These are phyloP conservation scores for Tylopilus intermedius DNA, from an alignment of 768 basidiomycete species.

Conservation along the genomic window DNA sequence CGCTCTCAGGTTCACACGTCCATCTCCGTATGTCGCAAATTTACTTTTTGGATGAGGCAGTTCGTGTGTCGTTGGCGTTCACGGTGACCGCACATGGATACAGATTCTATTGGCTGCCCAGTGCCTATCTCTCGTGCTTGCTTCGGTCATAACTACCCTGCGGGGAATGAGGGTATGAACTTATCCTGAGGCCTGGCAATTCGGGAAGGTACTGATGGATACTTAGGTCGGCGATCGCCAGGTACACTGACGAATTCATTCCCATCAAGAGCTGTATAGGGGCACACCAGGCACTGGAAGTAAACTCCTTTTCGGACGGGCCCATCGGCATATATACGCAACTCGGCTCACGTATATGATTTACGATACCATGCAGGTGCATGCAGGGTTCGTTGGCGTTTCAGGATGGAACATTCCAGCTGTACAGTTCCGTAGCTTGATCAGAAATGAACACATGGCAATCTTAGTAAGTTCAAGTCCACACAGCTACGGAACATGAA, in stretches of 20 bases:
- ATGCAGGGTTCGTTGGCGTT: conserved; percentile 12
- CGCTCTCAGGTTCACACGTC: not conserved
- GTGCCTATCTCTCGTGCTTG: not conserved
- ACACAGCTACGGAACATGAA: not conserved
- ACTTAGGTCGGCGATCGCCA: not conserved
- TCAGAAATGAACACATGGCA: not conserved
- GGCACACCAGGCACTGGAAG: not conserved
- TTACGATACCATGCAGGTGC: not conserved
- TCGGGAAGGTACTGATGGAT: not conserved
- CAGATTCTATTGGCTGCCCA: not conserved
- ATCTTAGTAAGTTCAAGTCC: not conserved
- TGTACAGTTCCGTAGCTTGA: not conserved
- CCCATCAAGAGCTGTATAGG: not conserved
- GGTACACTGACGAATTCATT: not conserved
- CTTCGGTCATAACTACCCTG: not conserved
- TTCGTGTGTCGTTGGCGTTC: not conserved
- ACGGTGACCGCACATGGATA: conserved; percentile 2
- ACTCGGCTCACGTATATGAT: not conserved
- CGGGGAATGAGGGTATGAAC: conserved; percentile 2
- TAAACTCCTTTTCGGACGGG: not conserved
- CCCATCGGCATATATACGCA: not conserved
- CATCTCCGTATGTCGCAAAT: not conserved
- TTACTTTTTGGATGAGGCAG: not conserved
- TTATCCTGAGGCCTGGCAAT: not conserved
- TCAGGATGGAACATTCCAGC: conserved; percentile 4